phyloP scores from a whole-genome alignment of 345 rosid genomes.

The Hevea brasiliensis region DNA sequence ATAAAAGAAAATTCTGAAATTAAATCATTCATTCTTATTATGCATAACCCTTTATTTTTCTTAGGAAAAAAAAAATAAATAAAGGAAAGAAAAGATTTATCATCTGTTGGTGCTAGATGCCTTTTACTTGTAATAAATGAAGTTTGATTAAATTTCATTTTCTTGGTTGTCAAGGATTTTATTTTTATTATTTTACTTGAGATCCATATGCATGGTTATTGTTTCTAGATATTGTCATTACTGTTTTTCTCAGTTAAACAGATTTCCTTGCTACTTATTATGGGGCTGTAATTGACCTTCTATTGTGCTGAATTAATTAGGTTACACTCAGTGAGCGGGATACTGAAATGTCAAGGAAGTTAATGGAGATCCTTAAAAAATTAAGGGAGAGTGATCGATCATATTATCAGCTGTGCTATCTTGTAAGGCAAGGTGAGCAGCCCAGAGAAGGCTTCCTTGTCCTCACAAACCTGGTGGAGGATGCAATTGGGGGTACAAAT shows the following conservation, averaged over 20 bases:
- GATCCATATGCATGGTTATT: neutral
- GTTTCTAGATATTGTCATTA: neutral
- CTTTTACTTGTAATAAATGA: neutral
- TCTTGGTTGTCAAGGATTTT: neutral
- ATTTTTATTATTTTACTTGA: neutral
- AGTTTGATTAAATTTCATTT: neutral
- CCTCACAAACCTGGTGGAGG: slow-evolving; percentile 78
- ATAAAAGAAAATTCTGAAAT: no score
- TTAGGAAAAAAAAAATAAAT: no score
- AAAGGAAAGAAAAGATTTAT: no score
- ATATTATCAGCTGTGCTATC: slow-evolving; percentile 66
- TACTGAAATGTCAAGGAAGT: slow-evolving; percentile 84
- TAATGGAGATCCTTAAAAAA: slow-evolving; percentile 59
- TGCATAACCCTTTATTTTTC: no score
- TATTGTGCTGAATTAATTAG: slow-evolving; percentile 37
- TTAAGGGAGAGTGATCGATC: slow-evolving; percentile 71
- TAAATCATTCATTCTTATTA: no score
- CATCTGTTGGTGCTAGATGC: neutral
- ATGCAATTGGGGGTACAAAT: slow-evolving; percentile 66
- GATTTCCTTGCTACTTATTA: neutral
- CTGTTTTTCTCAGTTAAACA: neutral
- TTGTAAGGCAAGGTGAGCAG: slow-evolving; percentile 97
- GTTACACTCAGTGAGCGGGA: slow-evolving; percentile 58
- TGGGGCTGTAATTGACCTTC: neutral
- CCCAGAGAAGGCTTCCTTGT: slow-evolving; percentile 91